These are phyloP conservation scores for Albugo laibachii DNA, from an alignment of 352 stramenopile species.

Conservation along the genomic window DNA sequence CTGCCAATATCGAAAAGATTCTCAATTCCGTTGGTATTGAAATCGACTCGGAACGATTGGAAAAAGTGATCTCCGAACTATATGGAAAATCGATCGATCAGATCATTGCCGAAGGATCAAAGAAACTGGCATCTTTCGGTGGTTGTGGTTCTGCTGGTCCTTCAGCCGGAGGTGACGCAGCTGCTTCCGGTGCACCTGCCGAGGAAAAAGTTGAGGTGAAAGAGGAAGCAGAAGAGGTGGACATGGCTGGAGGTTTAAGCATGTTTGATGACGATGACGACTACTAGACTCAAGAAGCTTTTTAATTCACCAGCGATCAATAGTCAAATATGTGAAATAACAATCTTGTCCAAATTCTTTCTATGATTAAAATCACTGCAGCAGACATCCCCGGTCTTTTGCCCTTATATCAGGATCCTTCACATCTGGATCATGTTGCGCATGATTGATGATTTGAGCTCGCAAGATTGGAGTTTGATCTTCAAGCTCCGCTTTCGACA, in stretches of 20 bases:
- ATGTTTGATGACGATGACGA: constrained; percentile 78
- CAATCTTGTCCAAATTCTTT: too few species aligned
- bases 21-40: constrained; percentile 81
- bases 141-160: constrained; percentile 29
- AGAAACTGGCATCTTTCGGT: constrained; percentile 72
- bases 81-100: constrained; percentile 69
- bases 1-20: constrained; percentile 83
- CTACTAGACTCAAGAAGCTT: constrained; percentile 38
- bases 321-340: too few species aligned
- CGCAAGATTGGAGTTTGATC: constrained; percentile 69
- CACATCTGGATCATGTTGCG: constrained; percentile 78
- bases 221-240: constrained; percentile 46
- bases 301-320: constrained; percentile 1
- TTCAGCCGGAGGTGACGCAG: constrained; percentile 24
- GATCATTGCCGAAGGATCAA: constrained; percentile 57
- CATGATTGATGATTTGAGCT: constrained; percentile 85
- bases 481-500: constrained; percentile 77
- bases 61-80: constrained; percentile 57
- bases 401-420: constrained; percentile 50
- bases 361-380: constrained; percentile 15
- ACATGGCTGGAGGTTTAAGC: constrained; percentile 73
- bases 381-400: constrained; percentile 22
- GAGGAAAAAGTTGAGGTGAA: constrained; percentile 55
- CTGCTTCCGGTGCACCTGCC: constrained; percentile 21
- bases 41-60: constrained; percentile 46